phyloP scores from a whole-genome alignment of 805 yeast species.

The Vanderwaltozyma polyspora region DNA sequence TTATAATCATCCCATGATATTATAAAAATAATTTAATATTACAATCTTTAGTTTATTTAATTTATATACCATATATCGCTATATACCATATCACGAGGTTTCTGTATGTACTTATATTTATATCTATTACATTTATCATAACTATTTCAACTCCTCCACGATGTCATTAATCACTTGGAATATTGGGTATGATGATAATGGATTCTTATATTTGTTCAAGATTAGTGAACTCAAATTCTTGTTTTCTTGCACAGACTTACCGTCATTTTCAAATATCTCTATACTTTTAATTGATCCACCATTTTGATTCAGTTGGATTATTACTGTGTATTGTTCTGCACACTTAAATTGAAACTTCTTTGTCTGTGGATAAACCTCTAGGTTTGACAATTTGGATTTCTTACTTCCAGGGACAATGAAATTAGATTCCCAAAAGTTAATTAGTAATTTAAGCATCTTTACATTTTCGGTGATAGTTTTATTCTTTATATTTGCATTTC shows the following conservation, averaged over 20 bases:
- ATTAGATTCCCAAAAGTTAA: slow-evolving; percentile 6
- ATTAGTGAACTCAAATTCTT: slow-evolving; percentile 2
- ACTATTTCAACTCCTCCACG: not conserved
- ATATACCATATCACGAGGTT: no score
- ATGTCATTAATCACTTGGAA: slow-evolving; percentile 3
- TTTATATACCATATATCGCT: no score
- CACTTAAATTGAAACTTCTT: slow-evolving; percentile 15
- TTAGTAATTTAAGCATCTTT: slow-evolving; percentile 1
- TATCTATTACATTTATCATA: no score
- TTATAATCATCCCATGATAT: no score
- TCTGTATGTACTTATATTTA: not conserved
- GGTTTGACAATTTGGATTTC: slow-evolving; percentile 1
- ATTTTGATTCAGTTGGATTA: slow-evolving; percentile 5
- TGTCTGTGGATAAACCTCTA: slow-evolving; percentile 15
- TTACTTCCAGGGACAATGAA: slow-evolving; percentile 1
- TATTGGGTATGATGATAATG: not conserved
- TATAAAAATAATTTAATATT: no score
- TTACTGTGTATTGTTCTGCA: slow-evolving; percentile 3
- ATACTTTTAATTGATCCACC: slow-evolving; percentile 5
- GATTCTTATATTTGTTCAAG: slow-evolving; percentile 1
- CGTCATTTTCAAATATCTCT: slow-evolving; percentile 4
- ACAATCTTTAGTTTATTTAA: no score
- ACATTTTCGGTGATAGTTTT: not conserved
- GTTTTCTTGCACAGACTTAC: slow-evolving; percentile 2
- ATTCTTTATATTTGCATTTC: not conserved